Conservation (phyloP, 2,329 filamentous ascomycete species). For the Immersiporthe knoxdaviesiana region DNA sequence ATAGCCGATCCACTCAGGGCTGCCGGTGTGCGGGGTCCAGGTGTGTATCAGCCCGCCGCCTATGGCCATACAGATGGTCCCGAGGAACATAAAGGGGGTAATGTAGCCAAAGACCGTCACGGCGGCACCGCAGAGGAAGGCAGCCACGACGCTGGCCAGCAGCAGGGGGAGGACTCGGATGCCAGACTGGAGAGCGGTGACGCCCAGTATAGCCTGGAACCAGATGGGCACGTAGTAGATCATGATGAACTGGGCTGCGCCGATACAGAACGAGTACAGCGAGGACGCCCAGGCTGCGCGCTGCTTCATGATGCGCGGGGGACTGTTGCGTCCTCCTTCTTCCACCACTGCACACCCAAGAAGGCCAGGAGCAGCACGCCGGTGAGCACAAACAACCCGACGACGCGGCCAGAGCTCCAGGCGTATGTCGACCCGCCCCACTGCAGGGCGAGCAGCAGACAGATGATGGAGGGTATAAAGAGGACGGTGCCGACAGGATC, state of each 20-base stretch:
- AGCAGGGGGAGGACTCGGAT: conserved; percentile 44
- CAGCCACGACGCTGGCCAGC: conserved; percentile 39
- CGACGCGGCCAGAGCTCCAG: conserved; percentile 44
- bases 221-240: conserved; percentile 44
- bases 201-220: conserved; percentile 45
- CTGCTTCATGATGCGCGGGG: conserved; percentile 47
- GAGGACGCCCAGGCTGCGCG: conserved; percentile 41
- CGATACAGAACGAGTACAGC: conserved; percentile 45
- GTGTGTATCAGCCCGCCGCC: conserved; percentile 46
- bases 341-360: conserved; percentile 41
- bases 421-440: conserved; percentile 49
- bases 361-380: conserved; percentile 40
- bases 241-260: conserved; percentile 45
- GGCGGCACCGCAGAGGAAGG: conserved; percentile 37
- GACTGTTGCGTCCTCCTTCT: conserved; percentile 45
- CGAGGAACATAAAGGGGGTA: conserved; percentile 42
- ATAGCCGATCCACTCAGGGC: conserved; percentile 47
- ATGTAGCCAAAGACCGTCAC: conserved; percentile 46
- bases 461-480: conserved; percentile 38
- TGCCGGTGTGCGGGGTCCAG: conserved; percentile 39
- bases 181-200: conserved; percentile 40
- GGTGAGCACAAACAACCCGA: conserved; percentile 41
- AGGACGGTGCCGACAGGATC: conserved; percentile 35
- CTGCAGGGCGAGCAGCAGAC: conserved; percentile 52
- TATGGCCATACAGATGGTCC: conserved; percentile 36